Evolutionary conservation across 2,329 filamentous ascomycete species (phyloP), one percentile per base, ranked within the genome.

Genomic region (Fusarium sp.): DNA sequence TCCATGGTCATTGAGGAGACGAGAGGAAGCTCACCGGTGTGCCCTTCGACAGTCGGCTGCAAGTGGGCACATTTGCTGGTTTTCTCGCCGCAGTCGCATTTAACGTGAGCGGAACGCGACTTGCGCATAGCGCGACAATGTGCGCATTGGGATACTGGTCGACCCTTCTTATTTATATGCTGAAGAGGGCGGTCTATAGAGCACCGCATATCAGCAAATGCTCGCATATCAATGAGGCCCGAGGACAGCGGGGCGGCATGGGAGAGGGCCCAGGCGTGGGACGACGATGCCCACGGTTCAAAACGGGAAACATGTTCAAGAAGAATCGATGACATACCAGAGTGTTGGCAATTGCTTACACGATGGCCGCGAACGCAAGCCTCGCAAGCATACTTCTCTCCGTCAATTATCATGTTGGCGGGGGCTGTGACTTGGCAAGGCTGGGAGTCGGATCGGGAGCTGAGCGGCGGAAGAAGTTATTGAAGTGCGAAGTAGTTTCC

Each of bases 301-400:
- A 22, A 33, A 36, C 50, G 14, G 14, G 31, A 22, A 36, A n/a
- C 29, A 27, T 38, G 66, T 36, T 22, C 47, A 68, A 61, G 59
- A 54, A 65, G 22, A 42, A 69, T 42, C 31, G 58, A 60, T 25
- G 40, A 69, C 94, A 88, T 91, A 98, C 95, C 95, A 84, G 91
- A 90, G 85, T 99, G 97, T 84, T 96, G 95, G 88, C 97, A 99
- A 83, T 97, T 98, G 92, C 95, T 98, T 82, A 99, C 97, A 83
- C 97, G 94, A 88, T 99, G 97, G 82, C 97, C 97, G 85, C 97
- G 94, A 83, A 99, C 95, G 87, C 97, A 99, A 86, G 95, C 95
- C 87, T 97, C 94, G 89, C 96, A 98, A 85, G 96, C 96, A 88
- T 91, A 98, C 88, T 98, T 98, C 88, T 98, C 95, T 85, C 96